phyloP scores from a whole-genome alignment of 768 basidiomycete genomes.

The Termitomyces sp. region DNA sequence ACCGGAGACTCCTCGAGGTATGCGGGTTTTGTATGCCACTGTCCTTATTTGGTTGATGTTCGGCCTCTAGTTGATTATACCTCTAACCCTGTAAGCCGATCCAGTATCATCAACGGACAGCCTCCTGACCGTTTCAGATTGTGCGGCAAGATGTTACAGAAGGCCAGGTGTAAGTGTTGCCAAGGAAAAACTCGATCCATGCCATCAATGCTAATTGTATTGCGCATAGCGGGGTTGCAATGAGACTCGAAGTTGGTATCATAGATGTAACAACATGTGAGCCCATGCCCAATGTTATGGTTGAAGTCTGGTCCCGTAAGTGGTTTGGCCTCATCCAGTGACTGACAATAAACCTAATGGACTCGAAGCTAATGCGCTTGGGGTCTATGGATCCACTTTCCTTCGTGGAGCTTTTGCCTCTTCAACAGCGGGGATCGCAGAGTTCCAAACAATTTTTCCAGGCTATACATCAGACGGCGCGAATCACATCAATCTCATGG shows the following conservation, averaged over 20 bases:
- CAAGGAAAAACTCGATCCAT: neutral
- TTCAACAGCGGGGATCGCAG: slow-evolving; percentile 8
- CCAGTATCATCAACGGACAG: neutral
- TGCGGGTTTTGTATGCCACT: neutral
- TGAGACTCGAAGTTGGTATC: slow-evolving; percentile 35
- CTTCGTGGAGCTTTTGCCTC: slow-evolving; percentile 16
- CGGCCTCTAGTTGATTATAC: slow-evolving; percentile 15
- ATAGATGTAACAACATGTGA: slow-evolving; percentile 37
- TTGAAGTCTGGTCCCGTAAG: slow-evolving; percentile 26
- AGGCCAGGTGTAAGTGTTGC: slow-evolving; percentile 15
- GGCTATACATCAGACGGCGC: slow-evolving; percentile 12
- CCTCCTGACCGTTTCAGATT: slow-evolving; percentile 1
- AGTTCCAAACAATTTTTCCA: slow-evolving; percentile 19
- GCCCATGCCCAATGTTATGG: slow-evolving; percentile 33
- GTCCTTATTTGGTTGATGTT: neutral
- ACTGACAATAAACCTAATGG: neutral
- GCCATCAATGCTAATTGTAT: neutral
- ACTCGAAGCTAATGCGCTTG: slow-evolving; percentile 15
- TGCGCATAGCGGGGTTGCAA: slow-evolving; percentile 26
- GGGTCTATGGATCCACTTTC: slow-evolving; percentile 16
- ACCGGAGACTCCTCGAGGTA: slow-evolving; percentile 18
- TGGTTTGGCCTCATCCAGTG: neutral
- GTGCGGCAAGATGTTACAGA: slow-evolving; percentile 21
- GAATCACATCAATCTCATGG: slow-evolving; percentile 18
- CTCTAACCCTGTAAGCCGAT: slow-evolving; percentile 14